These are phyloP conservation scores for Eremothecium coryli DNA, from an alignment of 1,139 yeast genomes.

Conservation along the genomic window DNA sequence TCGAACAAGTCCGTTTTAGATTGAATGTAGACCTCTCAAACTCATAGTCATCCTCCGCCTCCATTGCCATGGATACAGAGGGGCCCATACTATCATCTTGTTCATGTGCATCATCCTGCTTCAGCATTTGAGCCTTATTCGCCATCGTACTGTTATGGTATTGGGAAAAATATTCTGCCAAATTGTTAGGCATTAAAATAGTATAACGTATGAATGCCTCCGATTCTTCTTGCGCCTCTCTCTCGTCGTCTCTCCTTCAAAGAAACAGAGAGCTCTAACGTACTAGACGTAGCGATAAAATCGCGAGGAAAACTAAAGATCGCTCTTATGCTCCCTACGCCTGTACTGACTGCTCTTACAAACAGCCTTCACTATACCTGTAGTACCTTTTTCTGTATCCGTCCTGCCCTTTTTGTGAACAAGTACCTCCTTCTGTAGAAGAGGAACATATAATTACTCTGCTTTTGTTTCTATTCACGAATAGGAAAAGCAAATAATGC, in stretches of 20 bases:
- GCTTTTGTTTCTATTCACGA: too few species aligned
- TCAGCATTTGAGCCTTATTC: too few species aligned
- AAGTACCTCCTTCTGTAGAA: background rate
- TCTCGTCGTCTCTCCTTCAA: too few species aligned
- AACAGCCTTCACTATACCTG: too few species aligned
- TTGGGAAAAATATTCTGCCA: conserved; percentile 24
- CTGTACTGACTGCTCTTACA: too few species aligned
- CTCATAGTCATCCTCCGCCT: conserved; percentile 63
- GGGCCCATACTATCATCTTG: conserved; percentile 31
- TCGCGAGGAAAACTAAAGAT: too few species aligned
- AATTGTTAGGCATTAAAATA: conserved; percentile 22
- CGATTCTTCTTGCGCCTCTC: background rate
- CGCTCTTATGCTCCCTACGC: too few species aligned
- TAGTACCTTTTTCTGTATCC: background rate
- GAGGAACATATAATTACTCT: background rate
- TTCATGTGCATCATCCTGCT: conserved; percentile 8
- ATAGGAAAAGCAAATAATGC: too few species aligned
- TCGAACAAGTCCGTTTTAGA: conserved; percentile 71
- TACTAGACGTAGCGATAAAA: too few species aligned
- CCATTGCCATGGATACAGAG: conserved; percentile 41
- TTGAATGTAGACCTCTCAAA: conserved; percentile 66
- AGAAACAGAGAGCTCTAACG: too few species aligned
- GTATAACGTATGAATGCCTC: background rate
- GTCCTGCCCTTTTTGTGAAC: conserved; percentile 1
- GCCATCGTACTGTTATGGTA: too few species aligned